A percentile compares a stretch with the other conserved stretches of the same genome.
Evolutionary conservation across 202 grass and related monocot species (phyloP).

Genomic region (Saccharum hybrid): DNA sequence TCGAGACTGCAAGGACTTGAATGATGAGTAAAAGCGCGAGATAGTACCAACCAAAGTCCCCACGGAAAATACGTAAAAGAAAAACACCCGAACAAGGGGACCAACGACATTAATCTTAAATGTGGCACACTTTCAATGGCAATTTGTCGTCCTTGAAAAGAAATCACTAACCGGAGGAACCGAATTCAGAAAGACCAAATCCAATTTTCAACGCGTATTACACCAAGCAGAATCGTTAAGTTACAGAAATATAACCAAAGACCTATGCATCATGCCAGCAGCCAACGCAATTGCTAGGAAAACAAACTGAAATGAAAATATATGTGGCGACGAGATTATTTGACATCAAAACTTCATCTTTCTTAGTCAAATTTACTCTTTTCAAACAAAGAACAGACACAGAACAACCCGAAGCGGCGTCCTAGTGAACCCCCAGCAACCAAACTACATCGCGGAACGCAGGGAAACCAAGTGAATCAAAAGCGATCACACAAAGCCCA

Average conservation of each 20-base stretch:
- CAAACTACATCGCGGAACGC: neutral
- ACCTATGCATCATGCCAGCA: neutral
- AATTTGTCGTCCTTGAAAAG: neutral
- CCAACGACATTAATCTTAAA: constrained; percentile 31
- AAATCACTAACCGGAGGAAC: neutral
- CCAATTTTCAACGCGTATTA: neutral
- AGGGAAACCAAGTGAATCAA: neutral
- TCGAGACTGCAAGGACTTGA: constrained; percentile 25
- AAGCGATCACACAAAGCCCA: neutral
- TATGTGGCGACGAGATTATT: neutral
- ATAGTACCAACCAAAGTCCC: constrained; percentile 37
- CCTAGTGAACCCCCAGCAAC: neutral
- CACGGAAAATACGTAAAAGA: constrained; percentile 20
- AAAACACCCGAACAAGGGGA: constrained; percentile 28
- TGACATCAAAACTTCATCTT: neutral
- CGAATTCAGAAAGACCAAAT: neutral
- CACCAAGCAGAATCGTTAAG: neutral
- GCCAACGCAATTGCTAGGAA: neutral
- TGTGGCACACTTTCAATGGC: neutral
- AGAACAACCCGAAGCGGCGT: neutral
- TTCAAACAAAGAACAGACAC: neutral
- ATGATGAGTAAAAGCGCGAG: constrained; percentile 19
- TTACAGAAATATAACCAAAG: neutral
- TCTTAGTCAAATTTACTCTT: neutral
- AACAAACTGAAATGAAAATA: neutral